Evolutionary conservation across 208 protist genomes (phyloP), one percentile per base, ranked within the genome.

Genomic region (Acanthamoeba castellanii): DNA sequence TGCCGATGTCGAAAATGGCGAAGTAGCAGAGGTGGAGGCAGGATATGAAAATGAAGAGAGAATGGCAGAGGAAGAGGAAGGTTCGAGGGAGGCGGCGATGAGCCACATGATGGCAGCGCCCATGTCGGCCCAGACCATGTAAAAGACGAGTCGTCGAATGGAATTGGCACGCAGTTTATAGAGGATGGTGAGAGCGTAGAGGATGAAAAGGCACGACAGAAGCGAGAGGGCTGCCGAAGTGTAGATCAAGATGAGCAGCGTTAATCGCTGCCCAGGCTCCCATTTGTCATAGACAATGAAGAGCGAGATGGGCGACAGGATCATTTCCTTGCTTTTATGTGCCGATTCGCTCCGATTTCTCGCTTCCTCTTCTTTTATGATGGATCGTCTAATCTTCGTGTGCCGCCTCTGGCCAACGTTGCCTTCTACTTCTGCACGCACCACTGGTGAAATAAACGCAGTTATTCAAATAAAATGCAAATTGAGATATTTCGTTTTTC

Each of bases 221-320:
- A 92, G 55, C 6, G 85, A 92, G 37, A 92, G 22, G 50, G 22
- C 34, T n/a, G 85, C 47, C 20, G 34, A 92, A 13, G 34, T n/a
- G 32, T 52, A 76, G 64, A 20, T 47, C n/a, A 92, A 34, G 18
- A 92, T 34, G 20, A 76, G 55, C 59, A 92, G 85, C 32, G 64
- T 76, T 30, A 92, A 52, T 74, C 34, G 59, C 64, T 92, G 32
- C n/a, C 30, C 34, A 7, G 78, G 30, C 9, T 64, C 27, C 85
- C 85, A 92, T 76, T 92, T 64, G 55, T 66, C 85, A 20, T 76
- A 92, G 37, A 52, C 85, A 14, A 92, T 74, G 64, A 92, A 92
- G 37, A 92, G 64, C 16, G 85, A 72, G 64, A 92, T 92, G 57
- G 85, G 85, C 55, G 85, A 92, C 16, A 92, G 55, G n/a, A 92